Evolutionary conservation across 306 rosid species (phyloP).

Genomic region (Luffa acutangula): DNA sequence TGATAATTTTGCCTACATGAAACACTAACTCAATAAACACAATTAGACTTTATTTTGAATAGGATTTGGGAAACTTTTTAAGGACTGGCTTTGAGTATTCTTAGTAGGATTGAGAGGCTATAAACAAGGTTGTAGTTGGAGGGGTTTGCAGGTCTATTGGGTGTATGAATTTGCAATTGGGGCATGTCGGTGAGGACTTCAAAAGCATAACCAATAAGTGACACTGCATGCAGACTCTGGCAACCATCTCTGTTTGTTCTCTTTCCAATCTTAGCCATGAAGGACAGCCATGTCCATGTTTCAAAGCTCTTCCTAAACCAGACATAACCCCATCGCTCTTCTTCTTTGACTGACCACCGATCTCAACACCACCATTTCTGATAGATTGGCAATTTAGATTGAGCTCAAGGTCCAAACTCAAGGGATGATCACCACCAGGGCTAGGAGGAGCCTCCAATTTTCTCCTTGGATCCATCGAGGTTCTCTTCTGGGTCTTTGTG

Average conservation of each 20-base stretch:
- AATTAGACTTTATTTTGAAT: slow-evolving; percentile 5
- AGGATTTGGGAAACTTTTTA: background rate
- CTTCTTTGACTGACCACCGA: background rate
- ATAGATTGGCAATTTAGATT: slow-evolving; percentile 54
- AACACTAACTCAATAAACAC: background rate
- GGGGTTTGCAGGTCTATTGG: slow-evolving; percentile 41
- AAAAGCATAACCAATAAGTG: slow-evolving; percentile 88
- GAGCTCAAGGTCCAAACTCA: slow-evolving; percentile 75
- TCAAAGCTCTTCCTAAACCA: slow-evolving; percentile 10
- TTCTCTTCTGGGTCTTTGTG: slow-evolving; percentile 46
- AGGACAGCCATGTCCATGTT: slow-evolving; percentile 14
- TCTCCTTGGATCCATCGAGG: slow-evolving; percentile 36
- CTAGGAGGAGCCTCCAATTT: slow-evolving; percentile 16
- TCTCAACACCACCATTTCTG: slow-evolving; percentile 17
- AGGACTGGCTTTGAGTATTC: background rate
- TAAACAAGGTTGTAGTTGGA: slow-evolving; percentile 40
- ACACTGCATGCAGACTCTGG: slow-evolving; percentile 77
- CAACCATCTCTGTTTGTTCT: slow-evolving; percentile 61
- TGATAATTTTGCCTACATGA: background rate
- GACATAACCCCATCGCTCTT: slow-evolving; percentile 7
- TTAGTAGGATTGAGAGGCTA: background rate
- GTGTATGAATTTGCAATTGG: slow-evolving; percentile 90
- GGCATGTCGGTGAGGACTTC: slow-evolving; percentile 80
- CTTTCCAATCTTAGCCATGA: slow-evolving; percentile 31
- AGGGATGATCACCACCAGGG: slow-evolving; percentile 16